phyloP scores from a whole-genome alignment of 352 stramenopile species.

The Pythium sukuiense region DNA sequence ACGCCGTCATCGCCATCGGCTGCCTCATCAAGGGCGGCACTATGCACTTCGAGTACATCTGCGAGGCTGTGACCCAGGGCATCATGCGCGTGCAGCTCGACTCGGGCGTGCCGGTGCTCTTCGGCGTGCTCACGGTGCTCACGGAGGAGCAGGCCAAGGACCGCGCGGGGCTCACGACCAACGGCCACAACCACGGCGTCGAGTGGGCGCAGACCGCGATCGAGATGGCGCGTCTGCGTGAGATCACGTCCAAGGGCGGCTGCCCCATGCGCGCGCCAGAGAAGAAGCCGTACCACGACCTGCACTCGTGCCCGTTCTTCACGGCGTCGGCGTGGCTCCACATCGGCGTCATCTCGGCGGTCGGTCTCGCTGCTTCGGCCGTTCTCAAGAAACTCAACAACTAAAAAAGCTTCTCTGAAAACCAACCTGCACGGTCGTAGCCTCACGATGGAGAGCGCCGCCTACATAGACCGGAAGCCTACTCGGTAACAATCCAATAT shows the following conservation, averaged over 20 bases:
- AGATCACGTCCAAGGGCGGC: slow-evolving; percentile 51
- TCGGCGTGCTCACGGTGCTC: slow-evolving; percentile 96
- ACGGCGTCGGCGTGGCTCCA: slow-evolving; percentile 77
- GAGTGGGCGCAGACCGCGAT: slow-evolving; percentile 97
- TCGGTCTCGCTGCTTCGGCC: slow-evolving; percentile 48
- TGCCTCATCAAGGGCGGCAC: slow-evolving; percentile 97
- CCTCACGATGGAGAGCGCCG: neutral
- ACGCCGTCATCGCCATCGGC: slow-evolving; percentile 96
- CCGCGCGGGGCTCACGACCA: slow-evolving; percentile 78
- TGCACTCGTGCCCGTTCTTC: slow-evolving; percentile 77
- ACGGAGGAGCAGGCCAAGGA: slow-evolving; percentile 95
- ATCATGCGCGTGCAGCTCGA: slow-evolving; percentile 97
- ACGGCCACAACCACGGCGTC: slow-evolving; percentile 94
- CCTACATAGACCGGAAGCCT: neutral
- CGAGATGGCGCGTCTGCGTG: slow-evolving; percentile 94
- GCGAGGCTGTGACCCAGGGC: slow-evolving; percentile 93
- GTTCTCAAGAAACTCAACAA: slow-evolving; percentile 57
- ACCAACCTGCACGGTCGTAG: no score
- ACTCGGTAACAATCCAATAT: slow-evolving; percentile 9
- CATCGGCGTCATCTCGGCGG: slow-evolving; percentile 54
- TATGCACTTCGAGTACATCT: slow-evolving; percentile 99
- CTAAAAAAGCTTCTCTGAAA: neutral
- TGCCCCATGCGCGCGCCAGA: slow-evolving; percentile 72
- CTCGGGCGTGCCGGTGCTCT: slow-evolving; percentile 85
- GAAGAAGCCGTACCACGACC: slow-evolving; percentile 71